Evolutionary conservation across 2,329 filamentous ascomycete species (phyloP).

Genomic region (Aspergillus pseudoglaucus): DNA sequence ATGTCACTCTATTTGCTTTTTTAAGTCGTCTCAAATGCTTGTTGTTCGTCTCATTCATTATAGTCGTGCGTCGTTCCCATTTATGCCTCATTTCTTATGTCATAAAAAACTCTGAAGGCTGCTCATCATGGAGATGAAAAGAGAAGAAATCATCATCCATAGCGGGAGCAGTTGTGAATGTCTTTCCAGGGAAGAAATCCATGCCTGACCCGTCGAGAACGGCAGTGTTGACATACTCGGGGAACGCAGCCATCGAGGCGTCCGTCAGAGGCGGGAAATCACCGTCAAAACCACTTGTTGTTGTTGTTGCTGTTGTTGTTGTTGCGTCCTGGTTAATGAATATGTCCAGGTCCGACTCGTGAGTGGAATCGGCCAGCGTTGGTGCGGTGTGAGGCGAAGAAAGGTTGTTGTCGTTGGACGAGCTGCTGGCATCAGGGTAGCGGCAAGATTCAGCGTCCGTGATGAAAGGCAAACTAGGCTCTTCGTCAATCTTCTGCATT

Average conservation of each 20-base stretch:
- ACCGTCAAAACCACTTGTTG: conserved; percentile 22
- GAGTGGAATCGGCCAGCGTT: conserved; percentile 27
- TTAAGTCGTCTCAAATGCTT: not conserved
- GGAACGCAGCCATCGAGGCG: conserved; percentile 25
- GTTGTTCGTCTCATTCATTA: not conserved
- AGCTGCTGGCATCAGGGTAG: conserved; percentile 23
- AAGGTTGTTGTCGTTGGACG: conserved; percentile 25
- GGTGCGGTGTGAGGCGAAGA: conserved; percentile 33
- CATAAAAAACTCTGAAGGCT: conserved; percentile 18
- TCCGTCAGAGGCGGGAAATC: conserved; percentile 26
- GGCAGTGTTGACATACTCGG: conserved; percentile 28
- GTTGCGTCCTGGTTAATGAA: conserved; percentile 33
- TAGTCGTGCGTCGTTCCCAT: not conserved
- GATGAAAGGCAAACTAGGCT: conserved; percentile 22
- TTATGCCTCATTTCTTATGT: conserved; percentile 6
- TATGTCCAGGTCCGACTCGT: conserved; percentile 34
- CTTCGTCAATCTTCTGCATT: conserved; percentile 25
- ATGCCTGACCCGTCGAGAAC: conserved; percentile 25
- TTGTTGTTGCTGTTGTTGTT: conserved; percentile 10
- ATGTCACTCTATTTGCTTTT: not conserved
- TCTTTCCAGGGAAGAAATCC: conserved; percentile 28
- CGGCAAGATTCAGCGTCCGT: conserved; percentile 21
- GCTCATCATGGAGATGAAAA: conserved; percentile 33
- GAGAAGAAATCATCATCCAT: conserved; percentile 32
- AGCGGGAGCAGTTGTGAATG: conserved; percentile 16